Evolutionary conservation across 768 basidiomycete species (phyloP).

Genomic region (Hericium coralloides): DNA sequence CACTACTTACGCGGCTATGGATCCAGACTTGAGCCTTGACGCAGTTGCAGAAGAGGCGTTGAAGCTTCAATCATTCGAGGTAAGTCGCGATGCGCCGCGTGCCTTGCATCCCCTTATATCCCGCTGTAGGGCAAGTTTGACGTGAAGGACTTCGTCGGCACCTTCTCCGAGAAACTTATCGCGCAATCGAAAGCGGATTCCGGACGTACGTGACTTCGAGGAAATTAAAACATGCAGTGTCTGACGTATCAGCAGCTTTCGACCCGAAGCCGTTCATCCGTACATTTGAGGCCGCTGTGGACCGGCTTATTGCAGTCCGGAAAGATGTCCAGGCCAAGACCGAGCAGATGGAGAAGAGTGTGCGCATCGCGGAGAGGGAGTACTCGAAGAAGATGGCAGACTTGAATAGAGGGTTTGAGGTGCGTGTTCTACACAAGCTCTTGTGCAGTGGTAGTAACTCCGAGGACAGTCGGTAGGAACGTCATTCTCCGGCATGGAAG

Average conservation of each 20-base stretch:
- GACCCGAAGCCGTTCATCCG: conserved; percentile 88
- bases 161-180: conserved; percentile 83
- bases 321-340: conserved; percentile 88
- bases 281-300: conserved; percentile 87
- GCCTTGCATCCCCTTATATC: background rate
- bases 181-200: conserved; percentile 73
- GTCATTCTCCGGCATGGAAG: conserved; percentile 86
- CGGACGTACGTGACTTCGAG: conserved; percentile 51
- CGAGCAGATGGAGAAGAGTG: conserved; percentile 87
- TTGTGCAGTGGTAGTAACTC: conserved; percentile 1
- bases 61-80: conserved; percentile 12
- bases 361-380: conserved; percentile 80
- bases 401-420: conserved; percentile 90
- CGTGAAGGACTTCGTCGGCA: conserved; percentile 81
- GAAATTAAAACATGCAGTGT: background rate
- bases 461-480: conserved; percentile 65
- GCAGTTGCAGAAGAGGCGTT: conserved; percentile 1
- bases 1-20: background rate
- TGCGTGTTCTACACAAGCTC: conserved; percentile 25
- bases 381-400: conserved; percentile 94
- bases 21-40: background rate
- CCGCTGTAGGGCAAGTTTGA: conserved; percentile 73
- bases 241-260: conserved; percentile 49
- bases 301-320: conserved; percentile 76
- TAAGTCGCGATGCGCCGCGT: background rate